Base-by-base conservation (phyloP, 768 basidiomycete genomes). In the Phanerodontia chrysosporium region DNA sequence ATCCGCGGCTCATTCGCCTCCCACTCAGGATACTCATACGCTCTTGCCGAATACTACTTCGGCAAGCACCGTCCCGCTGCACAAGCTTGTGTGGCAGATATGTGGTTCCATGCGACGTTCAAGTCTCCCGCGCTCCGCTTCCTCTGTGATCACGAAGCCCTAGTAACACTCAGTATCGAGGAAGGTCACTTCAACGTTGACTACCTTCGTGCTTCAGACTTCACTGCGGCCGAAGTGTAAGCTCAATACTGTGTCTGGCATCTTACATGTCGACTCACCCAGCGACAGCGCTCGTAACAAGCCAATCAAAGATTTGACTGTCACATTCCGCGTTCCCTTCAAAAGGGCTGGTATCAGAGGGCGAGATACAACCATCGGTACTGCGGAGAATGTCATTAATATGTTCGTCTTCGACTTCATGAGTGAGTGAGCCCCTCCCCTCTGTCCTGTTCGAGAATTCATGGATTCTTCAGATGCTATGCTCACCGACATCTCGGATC, bases 81-180 rank as follows among this genome's bases (percentile, higher is more conserved):
- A 5, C 56, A 45, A 29, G 58, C 49, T 3, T 30, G 58, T 1
- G 48, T 45, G 39, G 55, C 24, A 1, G 60, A 60, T 45, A 57
- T 64, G 59, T 51, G 57, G 35, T 65, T 68, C 39, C 42, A 64
- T n/a, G 67, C 65, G 21, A 35, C 44, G 12, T 66, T 68, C 35
- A 64, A 48, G 36, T 57, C 59, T 44, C 71, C 71, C 13, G 28
- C 52, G 8, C 28, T 72, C 30, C 59, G 65, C 39, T 72, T 72
- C 58, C 58, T 71, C 25, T 72, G 71, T 58, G 70, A 72, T 56
- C 71, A 72, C 53, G 67, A 72, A 36, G 70, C 62, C 9, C 48
- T 67, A 12, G 46, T 72, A 32, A 55, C 54, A 16, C 48, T 72
- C 39, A 62, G 60, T 22, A 59, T 72, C 44, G 49, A 51, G 5